Evolutionary conservation across 2,329 filamentous ascomycete species (phyloP), one percentile per base, ranked within the genome.

Genomic region (Neurospora sp.): DNA sequence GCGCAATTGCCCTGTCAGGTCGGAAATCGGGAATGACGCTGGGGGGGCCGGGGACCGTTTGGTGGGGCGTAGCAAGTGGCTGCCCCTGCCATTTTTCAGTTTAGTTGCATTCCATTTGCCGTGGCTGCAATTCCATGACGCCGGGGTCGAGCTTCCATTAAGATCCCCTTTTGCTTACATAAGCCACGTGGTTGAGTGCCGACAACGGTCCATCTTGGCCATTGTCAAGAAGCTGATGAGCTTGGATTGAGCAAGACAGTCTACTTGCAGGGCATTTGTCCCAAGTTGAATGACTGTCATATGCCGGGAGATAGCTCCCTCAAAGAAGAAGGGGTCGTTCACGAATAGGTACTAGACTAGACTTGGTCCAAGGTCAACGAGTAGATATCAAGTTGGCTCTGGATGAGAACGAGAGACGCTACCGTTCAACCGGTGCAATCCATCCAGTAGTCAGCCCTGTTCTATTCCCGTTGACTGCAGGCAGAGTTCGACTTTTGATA

Each of bases 21-120:
- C 52, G 28, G 52, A 33, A 33, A 62, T 33, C 23, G 52, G 23
- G 52, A 57, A 62, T 62, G 23, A 33, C 52, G 52, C 23, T 62
- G 23, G 46, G 46, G 23, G 46, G 46, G 23, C 46, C 46, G 12
- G 43, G 43, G 43, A 33, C 3, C 12, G 23, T 33, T 28, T 3
- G 71, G 69, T 6, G 66, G 36, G 4, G 71, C 68, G 3, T 19
- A 40, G 57, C 23, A 28, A 66, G 43, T 67, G 69, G 67, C 77
- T 28, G 43, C 43, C 43, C 43, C 43, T 52, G 43, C 43, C 11
- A 15, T 28, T 52, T 19, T 28, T 52, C 19, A 3, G 43, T 28
- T 52, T 19, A 23, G 19, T 52, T 52, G 19, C 43, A 15, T 23
- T 52, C 19, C 10, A 52, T 52, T 52, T 52, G 19, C 43, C 19